Evolutionary conservation across 495 filamentous ascomycete genomes (phyloP).

Genomic region (Aspergillus cristatus): DNA sequence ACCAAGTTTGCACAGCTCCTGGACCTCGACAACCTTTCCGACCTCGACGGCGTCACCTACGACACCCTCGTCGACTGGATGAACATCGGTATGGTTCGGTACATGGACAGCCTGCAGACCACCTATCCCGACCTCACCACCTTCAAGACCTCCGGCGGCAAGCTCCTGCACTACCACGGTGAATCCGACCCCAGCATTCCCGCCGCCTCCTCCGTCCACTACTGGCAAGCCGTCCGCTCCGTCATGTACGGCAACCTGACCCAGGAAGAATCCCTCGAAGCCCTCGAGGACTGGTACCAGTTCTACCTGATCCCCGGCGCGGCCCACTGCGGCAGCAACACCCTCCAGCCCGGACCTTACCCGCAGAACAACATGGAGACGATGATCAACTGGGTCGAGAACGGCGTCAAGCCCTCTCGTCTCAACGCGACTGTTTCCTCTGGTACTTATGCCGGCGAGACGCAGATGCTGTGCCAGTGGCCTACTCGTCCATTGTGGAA

Average conservation of each 20-base stretch:
- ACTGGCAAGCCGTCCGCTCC: conserved; percentile 39
- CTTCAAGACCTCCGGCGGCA: conserved; percentile 36
- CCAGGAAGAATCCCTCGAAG: conserved; percentile 23
- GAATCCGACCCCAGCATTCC: conserved; percentile 42
- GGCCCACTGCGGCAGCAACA: conserved; percentile 35
- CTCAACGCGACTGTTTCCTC: conserved; percentile 21
- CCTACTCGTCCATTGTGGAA: conserved; percentile 35
- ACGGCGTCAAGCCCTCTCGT: conserved; percentile 23
- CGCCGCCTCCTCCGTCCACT: conserved; percentile 38
- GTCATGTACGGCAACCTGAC: conserved; percentile 37
- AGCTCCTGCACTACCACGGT: conserved; percentile 43
- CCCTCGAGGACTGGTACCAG: conserved; percentile 41
- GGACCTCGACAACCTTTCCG: conserved; percentile 14
- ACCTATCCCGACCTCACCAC: conserved; percentile 35
- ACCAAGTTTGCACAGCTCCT: conserved; percentile 8
- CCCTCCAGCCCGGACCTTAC: conserved; percentile 31
- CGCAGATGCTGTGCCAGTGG: conserved; percentile 33
- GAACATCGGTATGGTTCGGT: conserved; percentile 8
- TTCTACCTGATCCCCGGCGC: conserved; percentile 44
- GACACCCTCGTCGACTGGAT: conserved; percentile 43
- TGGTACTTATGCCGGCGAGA: conserved; percentile 20
- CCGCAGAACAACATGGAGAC: conserved; percentile 31
- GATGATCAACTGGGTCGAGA: conserved; percentile 41
- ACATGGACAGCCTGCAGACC: conserved; percentile 16
- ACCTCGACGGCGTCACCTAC: conserved; percentile 36